Evolutionary conservation across 441 rosid species (phyloP).

Genomic region (Eruca vesicaria): DNA sequence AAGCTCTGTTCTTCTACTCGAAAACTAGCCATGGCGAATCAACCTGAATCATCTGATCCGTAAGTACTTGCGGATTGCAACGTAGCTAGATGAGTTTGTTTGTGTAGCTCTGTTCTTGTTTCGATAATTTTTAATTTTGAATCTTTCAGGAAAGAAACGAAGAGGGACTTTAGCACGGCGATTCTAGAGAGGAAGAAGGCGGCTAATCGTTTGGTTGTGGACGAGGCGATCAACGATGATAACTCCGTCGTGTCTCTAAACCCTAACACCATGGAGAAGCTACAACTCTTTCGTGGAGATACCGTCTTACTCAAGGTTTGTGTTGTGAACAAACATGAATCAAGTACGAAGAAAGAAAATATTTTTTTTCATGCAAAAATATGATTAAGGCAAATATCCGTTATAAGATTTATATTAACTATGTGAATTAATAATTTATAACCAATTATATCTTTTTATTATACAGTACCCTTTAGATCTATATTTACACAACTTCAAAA

Average conservation of each 20-base stretch:
- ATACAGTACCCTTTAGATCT: not conserved
- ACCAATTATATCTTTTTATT: not conserved
- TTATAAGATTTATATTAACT: not conserved
- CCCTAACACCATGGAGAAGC: slow-evolving; percentile 46
- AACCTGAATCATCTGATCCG: slow-evolving; percentile 34
- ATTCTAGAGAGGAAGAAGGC: slow-evolving; percentile 51
- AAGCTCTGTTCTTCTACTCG: slow-evolving; percentile 12
- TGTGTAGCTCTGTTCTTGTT: not conserved
- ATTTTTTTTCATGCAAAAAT: no score
- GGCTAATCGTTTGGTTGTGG: slow-evolving; percentile 48
- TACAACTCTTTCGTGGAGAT: slow-evolving; percentile 47
- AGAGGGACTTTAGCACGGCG: slow-evolving; percentile 49
- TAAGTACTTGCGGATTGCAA: not conserved
- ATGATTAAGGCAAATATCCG: not conserved
- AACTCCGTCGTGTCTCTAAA: slow-evolving; percentile 44
- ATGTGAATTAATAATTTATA: not conserved
- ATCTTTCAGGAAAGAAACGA: slow-evolving; percentile 39
- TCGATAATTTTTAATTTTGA: not conserved
- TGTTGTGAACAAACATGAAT: no score
- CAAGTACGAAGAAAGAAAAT: no score
- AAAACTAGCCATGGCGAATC: slow-evolving; percentile 17
- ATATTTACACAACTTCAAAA: not conserved
- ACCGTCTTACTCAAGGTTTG: slow-evolving; percentile 43
- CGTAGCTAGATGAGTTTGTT: not conserved
- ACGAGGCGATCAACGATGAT: slow-evolving; percentile 50